phyloP scores from a whole-genome alignment of 164 flowering plant species.

The Taxillus chinensis region DNA sequence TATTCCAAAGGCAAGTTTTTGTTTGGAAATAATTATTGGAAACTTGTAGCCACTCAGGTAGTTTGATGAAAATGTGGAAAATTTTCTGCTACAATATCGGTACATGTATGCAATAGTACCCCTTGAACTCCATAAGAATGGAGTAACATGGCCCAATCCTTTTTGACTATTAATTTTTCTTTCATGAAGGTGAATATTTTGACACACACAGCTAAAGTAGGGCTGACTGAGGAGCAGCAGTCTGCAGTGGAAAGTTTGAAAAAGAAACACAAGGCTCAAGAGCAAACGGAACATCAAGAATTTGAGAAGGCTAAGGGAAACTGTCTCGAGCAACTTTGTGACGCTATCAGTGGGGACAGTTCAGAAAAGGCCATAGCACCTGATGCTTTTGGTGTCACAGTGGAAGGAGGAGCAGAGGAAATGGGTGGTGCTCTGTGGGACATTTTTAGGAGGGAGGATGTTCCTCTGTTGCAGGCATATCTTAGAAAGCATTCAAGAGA shows the following conservation, averaged over 20 bases:
- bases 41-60: too few relatives aligned
- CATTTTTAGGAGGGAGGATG: slow-evolving; percentile 63
- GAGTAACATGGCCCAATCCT: too few relatives aligned
- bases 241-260: slow-evolving; percentile 31
- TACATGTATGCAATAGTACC: too few relatives aligned
- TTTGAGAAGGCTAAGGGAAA: background rate
- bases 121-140: too few relatives aligned
- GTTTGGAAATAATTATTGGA: too few relatives aligned
- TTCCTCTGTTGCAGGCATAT: slow-evolving; percentile 47
- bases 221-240: slow-evolving; percentile 29
- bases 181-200: slow-evolving; percentile 62
- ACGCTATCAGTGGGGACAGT: too few relatives aligned
- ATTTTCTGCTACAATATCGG: too few relatives aligned
- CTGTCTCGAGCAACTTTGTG: too few relatives aligned
- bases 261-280: slow-evolving; percentile 47
- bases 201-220: slow-evolving; percentile 62
- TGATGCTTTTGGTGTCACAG: background rate
- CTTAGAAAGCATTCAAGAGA: slow-evolving; percentile 43
- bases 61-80: too few relatives aligned
- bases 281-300: slow-evolving; percentile 27
- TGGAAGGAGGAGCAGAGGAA: slow-evolving; percentile 10
- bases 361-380: too few relatives aligned
- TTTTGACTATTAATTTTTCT: background rate
- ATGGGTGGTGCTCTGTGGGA: slow-evolving; percentile 66
- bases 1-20: too few relatives aligned